Base-by-base conservation (phyloP, 2,329 filamentous ascomycete genomes). In the Alternaria consortialis region DNA sequence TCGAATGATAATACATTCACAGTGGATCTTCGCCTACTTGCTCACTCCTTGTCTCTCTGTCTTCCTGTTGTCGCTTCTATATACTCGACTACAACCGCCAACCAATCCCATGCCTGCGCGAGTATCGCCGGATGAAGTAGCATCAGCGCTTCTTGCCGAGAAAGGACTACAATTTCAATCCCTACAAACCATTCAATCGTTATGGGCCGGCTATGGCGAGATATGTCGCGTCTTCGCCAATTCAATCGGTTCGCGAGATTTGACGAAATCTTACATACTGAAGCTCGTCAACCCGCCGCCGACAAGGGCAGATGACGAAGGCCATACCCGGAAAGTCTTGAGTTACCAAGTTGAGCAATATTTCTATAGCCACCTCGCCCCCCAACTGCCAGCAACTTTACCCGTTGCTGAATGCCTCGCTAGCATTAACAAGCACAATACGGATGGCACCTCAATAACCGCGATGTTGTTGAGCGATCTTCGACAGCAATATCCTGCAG, bases 311-410 rank as follows among this genome's bases (percentile, higher is more conserved):
- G 51, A 77, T 3, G 84, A 88, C 37, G 88, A 90, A 68, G 87
- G 88, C 0, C 88, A 91, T 64, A 67, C 87, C 0, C 84, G 89
- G 7, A 91, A 91, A 70, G 84, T 91, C 60, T 74, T 90, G 29
- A 90, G 87, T 70, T 91, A 91, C 65, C 82, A 88, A 46, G 86
- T 90, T 4, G 89, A 91, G 74, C 87, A 89, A 68, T 84, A 84
- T 65, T 91, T 91, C 65, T 91, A 91, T 71, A 79, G 78, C 2
- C 73, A 84, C 2, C 74, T 91, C 11, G 86, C 86, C 0, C 84
- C 86, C 0, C 71, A 70, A 0, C 72, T 91, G 15, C 74, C 74
- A 2, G 70, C 77, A 0, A 69, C 75, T 0, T 72, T 85, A 1
- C 80, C 82, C 0, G 83, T 88, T 1, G 85, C 87, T 0, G 75